A percentile compares a stretch with the other conserved stretches of the same genome.
These are phyloP conservation scores for Parascedosporium putredinis DNA, from an alignment of 2,329 filamentous ascomycete genomes.

Conservation along the genomic window DNA sequence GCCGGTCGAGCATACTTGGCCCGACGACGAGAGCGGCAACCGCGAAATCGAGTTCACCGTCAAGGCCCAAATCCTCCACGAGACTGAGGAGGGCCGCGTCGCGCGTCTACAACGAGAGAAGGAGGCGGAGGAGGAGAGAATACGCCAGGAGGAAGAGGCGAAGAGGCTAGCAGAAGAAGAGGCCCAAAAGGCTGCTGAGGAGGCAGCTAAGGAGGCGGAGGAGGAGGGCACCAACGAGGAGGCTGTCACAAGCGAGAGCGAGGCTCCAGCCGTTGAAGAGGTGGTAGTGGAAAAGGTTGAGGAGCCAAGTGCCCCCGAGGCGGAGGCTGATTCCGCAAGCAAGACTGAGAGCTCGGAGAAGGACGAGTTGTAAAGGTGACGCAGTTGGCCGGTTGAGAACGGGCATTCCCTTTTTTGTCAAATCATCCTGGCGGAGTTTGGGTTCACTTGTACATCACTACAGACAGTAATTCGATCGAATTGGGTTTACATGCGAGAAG, in stretches of 20 bases:
- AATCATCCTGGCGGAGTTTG: neutral
- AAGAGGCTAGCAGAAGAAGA: conserved; percentile 1
- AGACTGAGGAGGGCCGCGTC: conserved; percentile 17
- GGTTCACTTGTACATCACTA: neutral
- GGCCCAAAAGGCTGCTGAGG: neutral
- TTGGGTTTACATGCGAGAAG: neutral
- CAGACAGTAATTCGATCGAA: neutral
- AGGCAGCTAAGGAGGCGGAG: neutral
- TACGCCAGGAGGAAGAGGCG: conserved; percentile 5
- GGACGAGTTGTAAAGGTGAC: neutral
- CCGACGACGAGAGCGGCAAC: conserved; percentile 15
- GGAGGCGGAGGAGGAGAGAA: conserved; percentile 5
- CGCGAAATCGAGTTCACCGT: conserved; percentile 20
- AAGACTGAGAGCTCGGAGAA: neutral
- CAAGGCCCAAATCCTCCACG: conserved; percentile 19
- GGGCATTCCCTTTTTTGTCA: neutral
- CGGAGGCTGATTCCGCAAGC: neutral
- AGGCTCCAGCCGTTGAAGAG: neutral
- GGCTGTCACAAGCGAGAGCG: neutral
- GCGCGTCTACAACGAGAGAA: conserved; percentile 12
- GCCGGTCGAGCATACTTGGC: conserved; percentile 19
- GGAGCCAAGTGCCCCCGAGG: neutral
- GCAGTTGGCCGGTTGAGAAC: too few relatives aligned
- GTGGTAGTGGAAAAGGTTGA: neutral
- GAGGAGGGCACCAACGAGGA: neutral